phyloP scores from a whole-genome alignment of 176 grass and related monocot species.

The Bolboschoenus planiculmis region DNA sequence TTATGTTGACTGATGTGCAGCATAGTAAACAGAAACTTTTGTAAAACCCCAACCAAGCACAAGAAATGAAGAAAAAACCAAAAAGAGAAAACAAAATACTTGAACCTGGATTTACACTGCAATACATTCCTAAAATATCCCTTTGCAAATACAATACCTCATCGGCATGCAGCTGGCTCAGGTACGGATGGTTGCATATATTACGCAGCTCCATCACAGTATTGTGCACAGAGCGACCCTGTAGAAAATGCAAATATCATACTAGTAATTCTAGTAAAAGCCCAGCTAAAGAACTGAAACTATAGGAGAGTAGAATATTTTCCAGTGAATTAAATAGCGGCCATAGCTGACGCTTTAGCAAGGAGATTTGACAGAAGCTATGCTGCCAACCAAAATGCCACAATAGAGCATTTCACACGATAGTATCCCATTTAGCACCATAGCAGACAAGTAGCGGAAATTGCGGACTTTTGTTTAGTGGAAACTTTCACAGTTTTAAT shows the following conservation, averaged over 20 bases:
- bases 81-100: not conserved
- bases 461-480: not conserved
- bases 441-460: not conserved
- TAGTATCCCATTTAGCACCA: not conserved
- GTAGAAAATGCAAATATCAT: slow-evolving; percentile 16
- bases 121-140: not conserved
- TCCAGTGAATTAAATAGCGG: not conserved
- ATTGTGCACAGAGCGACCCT: slow-evolving; percentile 90
- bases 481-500: not conserved
- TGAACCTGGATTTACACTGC: not conserved
- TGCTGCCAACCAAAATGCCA: not conserved
- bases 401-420: not conserved
- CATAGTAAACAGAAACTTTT: not conserved
- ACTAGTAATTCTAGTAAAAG: not conserved
- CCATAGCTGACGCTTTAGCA: not conserved
- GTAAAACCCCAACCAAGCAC: not conserved
- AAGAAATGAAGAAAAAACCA: not conserved
- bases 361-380: not conserved
- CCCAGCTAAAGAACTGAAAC: not conserved
- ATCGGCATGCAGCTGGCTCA: slow-evolving; percentile 91
- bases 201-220: slow-evolving; percentile 98
- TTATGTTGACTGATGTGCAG: not conserved
- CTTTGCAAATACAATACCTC: slow-evolving; percentile 41
- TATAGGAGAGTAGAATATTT: slow-evolving; percentile 1
- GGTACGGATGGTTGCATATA: slow-evolving; percentile 98